Evolutionary conservation across 441 rosid genomes (phyloP).

Genomic region (Euphorbia schlechtendalii): DNA sequence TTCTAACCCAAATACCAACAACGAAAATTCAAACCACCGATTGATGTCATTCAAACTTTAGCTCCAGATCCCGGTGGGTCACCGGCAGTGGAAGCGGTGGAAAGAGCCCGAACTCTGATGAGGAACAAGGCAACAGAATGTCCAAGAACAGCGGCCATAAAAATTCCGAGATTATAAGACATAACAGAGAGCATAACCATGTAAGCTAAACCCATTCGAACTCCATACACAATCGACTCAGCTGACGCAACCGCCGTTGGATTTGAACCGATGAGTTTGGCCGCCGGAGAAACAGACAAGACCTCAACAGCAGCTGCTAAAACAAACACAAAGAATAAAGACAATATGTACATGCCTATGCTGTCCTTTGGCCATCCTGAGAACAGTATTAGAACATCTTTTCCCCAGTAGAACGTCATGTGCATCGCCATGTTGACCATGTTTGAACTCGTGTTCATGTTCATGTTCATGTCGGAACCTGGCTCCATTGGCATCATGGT

Average conservation of each 20-base stretch:
- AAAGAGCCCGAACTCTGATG: constrained; percentile 31
- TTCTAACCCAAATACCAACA: not conserved
- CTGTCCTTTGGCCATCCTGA: constrained; percentile 50
- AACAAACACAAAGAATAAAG: constrained; percentile 34
- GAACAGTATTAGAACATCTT: constrained; percentile 39
- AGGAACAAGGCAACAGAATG: constrained; percentile 40
- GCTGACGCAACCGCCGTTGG: constrained; percentile 10
- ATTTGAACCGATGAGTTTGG: constrained; percentile 8
- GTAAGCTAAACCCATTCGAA: constrained; percentile 41
- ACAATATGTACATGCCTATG: constrained; percentile 41
- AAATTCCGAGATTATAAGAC: constrained; percentile 59
- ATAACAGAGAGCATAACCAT: constrained; percentile 60
- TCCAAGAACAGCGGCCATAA: constrained; percentile 44
- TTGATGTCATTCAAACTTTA: constrained; percentile 22
- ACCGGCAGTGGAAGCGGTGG: constrained; percentile 9
- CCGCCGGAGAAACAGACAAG: constrained; percentile 16
- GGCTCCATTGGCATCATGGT: constrained; percentile 18
- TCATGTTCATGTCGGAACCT: constrained; percentile 23
- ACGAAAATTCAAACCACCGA: not conserved
- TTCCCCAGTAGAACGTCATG: constrained; percentile 64
- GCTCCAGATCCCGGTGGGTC: not conserved
- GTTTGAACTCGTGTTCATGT: constrained; percentile 18
- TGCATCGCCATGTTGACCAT: constrained; percentile 37
- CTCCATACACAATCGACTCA: constrained; percentile 24
- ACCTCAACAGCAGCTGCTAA: constrained; percentile 35